These are phyloP conservation scores for Canariomyces notabilis DNA, from an alignment of 2,329 filamentous ascomycete genomes.

Conservation along the genomic window DNA sequence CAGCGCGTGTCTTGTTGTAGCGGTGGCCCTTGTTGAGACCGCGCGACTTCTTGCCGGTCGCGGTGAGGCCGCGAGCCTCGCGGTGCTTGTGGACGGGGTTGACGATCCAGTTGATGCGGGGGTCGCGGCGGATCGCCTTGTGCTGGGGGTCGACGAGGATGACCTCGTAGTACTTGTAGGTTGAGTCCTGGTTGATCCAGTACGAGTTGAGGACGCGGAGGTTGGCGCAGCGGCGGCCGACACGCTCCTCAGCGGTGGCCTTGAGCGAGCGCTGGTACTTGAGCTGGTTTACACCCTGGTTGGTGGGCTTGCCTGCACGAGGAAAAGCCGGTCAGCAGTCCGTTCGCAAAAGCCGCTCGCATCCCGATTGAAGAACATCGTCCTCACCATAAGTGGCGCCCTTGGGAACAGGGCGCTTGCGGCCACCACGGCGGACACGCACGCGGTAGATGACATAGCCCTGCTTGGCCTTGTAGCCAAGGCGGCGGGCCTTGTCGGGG, in stretches of 20 bases:
- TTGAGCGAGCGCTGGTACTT: constrained; percentile 99
- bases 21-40: constrained; percentile 99
- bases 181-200: constrained; percentile 99
- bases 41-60: constrained; percentile 99
- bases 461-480: constrained; percentile 99
- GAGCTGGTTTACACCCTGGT: constrained; percentile 99
- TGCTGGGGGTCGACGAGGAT: constrained; percentile 99
- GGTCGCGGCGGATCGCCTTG: constrained; percentile 98
- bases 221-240: constrained; percentile 98
- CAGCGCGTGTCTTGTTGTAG: constrained; percentile 97
- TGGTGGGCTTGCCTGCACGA: constrained; percentile 92
- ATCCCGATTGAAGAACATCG: constrained; percentile 1
- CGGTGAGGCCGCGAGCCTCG: constrained; percentile 93
- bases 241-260: constrained; percentile 98
- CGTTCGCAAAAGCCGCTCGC: not conserved
- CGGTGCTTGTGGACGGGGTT: constrained; percentile 99
- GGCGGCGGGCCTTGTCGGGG: constrained; percentile 99
- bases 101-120: constrained; percentile 99
- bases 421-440: constrained; percentile 95
- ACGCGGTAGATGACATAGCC: constrained; percentile 99
- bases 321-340: constrained; percentile 5
- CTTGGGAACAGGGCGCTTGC: constrained; percentile 94
- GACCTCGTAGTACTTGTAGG: constrained; percentile 99
- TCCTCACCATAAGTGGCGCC: constrained; percentile 94
- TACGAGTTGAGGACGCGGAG: constrained; percentile 99